A percentile compares a stretch with the other conserved stretches of the same genome.
Conservation (phyloP, 1,139 yeast genomes). For the Hansenula sp. region DNA sequence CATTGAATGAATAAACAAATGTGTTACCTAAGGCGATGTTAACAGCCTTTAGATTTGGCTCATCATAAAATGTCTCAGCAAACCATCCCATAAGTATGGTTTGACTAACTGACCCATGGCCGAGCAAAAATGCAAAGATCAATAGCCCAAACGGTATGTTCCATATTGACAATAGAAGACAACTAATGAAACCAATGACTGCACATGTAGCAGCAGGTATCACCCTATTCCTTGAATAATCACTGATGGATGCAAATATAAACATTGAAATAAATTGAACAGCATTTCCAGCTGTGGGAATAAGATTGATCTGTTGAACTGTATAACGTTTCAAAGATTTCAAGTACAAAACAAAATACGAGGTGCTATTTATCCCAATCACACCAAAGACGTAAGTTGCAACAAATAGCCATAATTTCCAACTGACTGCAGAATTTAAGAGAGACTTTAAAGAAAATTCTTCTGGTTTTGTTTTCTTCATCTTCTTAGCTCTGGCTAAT, state of each 20-base stretch:
- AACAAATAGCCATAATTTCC: constrained; percentile 12
- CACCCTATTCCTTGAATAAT: constrained; percentile 6
- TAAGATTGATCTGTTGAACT: constrained; percentile 22
- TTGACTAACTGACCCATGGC: constrained; percentile 3
- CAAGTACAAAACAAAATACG: constrained; percentile 23
- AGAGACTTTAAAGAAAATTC: constrained; percentile 4
- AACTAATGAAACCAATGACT: constrained; percentile 8
- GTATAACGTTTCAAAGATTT: constrained; percentile 22
- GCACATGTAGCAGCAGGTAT: constrained; percentile 9
- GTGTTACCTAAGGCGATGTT: constrained; percentile 14
- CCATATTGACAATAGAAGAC: constrained; percentile 12
- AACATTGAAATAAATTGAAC: constrained; percentile 10
- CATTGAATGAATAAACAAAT: constrained; percentile 12
- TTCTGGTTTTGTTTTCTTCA: constrained; percentile 9
- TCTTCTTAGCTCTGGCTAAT: constrained; percentile 11
- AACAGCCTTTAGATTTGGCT: constrained; percentile 13
- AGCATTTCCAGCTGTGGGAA: constrained; percentile 25
- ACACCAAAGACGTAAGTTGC: constrained; percentile 1
- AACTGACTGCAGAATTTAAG: constrained; percentile 2
- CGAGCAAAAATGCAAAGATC: constrained; percentile 4
- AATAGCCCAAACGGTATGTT: constrained; percentile 4
- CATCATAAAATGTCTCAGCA: constrained; percentile 12
- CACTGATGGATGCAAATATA: constrained; percentile 8
- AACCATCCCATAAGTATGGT: constrained; percentile 10
- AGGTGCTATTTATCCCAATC: constrained; percentile 9